Conservation (phyloP, 345 rosid genomes). For the Hypericum androsaemum region DNA sequence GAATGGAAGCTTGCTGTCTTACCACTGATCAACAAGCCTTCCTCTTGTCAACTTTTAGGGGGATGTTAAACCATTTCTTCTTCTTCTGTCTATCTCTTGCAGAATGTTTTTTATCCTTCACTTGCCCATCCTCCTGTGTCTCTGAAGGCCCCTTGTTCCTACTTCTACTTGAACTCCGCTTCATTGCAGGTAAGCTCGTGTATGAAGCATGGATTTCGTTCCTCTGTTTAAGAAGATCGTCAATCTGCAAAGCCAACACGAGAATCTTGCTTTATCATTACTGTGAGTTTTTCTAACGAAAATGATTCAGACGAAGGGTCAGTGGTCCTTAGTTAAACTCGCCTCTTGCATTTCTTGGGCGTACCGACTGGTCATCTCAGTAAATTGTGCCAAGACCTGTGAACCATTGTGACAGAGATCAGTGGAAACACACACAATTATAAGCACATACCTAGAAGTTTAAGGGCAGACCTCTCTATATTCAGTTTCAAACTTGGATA, state of each 20-base stretch:
- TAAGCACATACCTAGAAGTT: constrained; percentile 1
- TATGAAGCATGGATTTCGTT: constrained; percentile 76
- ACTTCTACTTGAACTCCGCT: constrained; percentile 48
- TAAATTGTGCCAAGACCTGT: constrained; percentile 78
- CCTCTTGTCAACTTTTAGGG: constrained; percentile 76
- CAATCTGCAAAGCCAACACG: constrained; percentile 51
- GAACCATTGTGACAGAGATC: constrained; percentile 10
- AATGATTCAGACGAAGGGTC: background rate
- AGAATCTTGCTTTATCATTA: background rate
- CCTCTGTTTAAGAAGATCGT: constrained; percentile 76
- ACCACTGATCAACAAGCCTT: constrained; percentile 61
- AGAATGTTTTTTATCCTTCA: constrained; percentile 51
- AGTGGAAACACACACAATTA: constrained; percentile 4
- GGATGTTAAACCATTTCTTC: constrained; percentile 86
- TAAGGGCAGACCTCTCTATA: constrained; percentile 62
- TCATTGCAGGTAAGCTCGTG: constrained; percentile 50
- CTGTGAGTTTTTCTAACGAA: background rate
- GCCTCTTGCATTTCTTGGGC: constrained; percentile 92
- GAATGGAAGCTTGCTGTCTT: background rate
- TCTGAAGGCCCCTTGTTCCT: constrained; percentile 53
- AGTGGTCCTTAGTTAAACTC: constrained; percentile 20
- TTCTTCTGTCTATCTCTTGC: constrained; percentile 50
- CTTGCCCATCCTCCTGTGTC: constrained; percentile 44
- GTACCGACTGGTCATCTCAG: constrained; percentile 85
- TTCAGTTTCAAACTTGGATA: constrained; percentile 87